Evolutionary conservation across 441 rosid genomes (phyloP).

Genomic region (Arabidopsis lyrata): DNA sequence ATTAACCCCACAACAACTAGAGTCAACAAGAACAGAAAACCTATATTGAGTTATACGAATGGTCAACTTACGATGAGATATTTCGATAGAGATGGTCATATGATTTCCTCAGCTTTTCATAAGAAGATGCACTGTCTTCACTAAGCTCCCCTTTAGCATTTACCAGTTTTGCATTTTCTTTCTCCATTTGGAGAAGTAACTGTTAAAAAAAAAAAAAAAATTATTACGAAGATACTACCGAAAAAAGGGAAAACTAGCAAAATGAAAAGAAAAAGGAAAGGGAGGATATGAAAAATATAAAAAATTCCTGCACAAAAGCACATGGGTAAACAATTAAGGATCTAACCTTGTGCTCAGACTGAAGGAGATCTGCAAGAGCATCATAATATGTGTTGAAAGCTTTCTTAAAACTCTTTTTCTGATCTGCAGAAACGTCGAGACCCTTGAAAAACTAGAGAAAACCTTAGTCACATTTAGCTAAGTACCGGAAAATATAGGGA

Average conservation of each 20-base stretch:
- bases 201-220: slow-evolving; percentile 35
- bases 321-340: slow-evolving; percentile 25
- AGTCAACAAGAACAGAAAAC: slow-evolving; percentile 34
- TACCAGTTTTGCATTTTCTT: slow-evolving; percentile 92
- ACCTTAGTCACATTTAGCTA: slow-evolving; percentile 44
- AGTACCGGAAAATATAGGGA: slow-evolving; percentile 10
- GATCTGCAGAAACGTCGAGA: slow-evolving; percentile 80
- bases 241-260: slow-evolving; percentile 23
- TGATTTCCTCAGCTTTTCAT: slow-evolving; percentile 97
- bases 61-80: slow-evolving; percentile 85
- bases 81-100: slow-evolving; percentile 93
- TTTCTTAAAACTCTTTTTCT: slow-evolving; percentile 84
- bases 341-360: slow-evolving; percentile 60
- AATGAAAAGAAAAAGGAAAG: slow-evolving; percentile 31
- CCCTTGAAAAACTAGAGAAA: slow-evolving; percentile 81
- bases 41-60: slow-evolving; percentile 34
- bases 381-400: slow-evolving; percentile 83
- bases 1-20: slow-evolving; percentile 20
- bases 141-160: slow-evolving; percentile 98
- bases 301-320: neutral
- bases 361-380: slow-evolving; percentile 69
- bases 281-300: slow-evolving; percentile 10
- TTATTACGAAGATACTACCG: slow-evolving; percentile 19
- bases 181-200: slow-evolving; percentile 98
- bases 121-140: slow-evolving; percentile 87